These are phyloP conservation scores for Russula vinacea DNA, from an alignment of 768 basidiomycete genomes.

Conservation along the genomic window DNA sequence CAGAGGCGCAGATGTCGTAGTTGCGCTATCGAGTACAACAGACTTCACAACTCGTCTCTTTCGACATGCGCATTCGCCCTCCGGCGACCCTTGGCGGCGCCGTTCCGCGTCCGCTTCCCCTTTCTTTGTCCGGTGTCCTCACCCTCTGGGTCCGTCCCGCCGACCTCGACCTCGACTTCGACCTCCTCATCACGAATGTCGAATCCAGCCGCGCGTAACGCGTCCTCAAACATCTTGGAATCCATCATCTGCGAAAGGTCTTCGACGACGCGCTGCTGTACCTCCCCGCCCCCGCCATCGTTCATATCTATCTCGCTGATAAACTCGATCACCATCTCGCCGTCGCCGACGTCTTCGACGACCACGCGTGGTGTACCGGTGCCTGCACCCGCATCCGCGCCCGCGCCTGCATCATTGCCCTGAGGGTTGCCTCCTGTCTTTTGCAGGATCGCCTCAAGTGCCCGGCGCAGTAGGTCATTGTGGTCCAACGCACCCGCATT, in stretches of 20 bases:
- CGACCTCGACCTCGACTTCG: constrained; percentile 28
- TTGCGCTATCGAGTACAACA: not conserved
- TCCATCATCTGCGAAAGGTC: constrained; percentile 37
- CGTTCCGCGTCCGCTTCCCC: constrained; percentile 7
- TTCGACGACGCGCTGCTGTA: constrained; percentile 30
- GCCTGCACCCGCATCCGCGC: not conserved
- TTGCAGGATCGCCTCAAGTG: constrained; percentile 25
- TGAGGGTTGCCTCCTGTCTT: constrained; percentile 3
- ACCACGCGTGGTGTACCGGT: constrained; percentile 18
- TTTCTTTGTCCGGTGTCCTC: constrained; percentile 19
- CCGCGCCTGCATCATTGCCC: not conserved
- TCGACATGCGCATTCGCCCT: constrained; percentile 3
- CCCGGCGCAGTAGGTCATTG: constrained; percentile 20
- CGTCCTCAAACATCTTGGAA: constrained; percentile 41
- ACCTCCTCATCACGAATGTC: constrained; percentile 44
- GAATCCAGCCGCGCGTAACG: constrained; percentile 52
- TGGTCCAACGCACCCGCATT: not conserved
- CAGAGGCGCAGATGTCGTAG: not conserved
- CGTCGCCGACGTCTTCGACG: constrained; percentile 30
- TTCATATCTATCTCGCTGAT: constrained; percentile 21
- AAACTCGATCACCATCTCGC: constrained; percentile 32
- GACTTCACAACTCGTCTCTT: constrained; percentile 21
- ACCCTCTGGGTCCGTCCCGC: constrained; percentile 34
- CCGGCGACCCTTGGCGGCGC: constrained; percentile 19
- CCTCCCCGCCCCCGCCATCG: constrained; percentile 22